Base-by-base conservation (phyloP, 108 stramenopile genomes). In the Fistulifera solaris region DNA sequence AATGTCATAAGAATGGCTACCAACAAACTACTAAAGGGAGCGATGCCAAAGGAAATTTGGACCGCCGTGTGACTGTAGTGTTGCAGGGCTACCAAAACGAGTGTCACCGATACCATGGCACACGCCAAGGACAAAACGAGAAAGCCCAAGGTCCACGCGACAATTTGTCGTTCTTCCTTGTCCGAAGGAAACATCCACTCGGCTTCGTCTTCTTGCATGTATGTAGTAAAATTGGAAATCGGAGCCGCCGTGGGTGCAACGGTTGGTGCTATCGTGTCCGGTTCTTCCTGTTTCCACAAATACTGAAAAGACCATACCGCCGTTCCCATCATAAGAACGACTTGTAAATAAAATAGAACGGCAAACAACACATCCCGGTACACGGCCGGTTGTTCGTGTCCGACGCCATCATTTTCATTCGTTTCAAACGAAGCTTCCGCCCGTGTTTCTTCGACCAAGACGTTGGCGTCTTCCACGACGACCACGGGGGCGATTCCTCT, bases 321-420 rank as follows among this genome's bases (percentile, higher is more conserved):
- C 4, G 62, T 40, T 15, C 50, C 66, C 0, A 23, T 47, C 16
- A 80, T 50, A 1, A 52, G 65, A 16, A 59, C 57, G 12, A 80
- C 49, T 23, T 80, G 78, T 0, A 54, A 68, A 23, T 66, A 71
- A 54, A 80, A 80, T 23, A 80, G 49, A 47, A 71, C 51, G 8
- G 72, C 72, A 27, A 48, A 65, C 13, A 49, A 35, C 13, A 45
- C 55, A 56, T 65, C 63, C 16, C 57, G 40, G 31, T 35, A 65
- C 22, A 41, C 27, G 31, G n/a, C 16, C 28, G 56, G 63, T 51
- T 65, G 63, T 31, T 22, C 52, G 52, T 62, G 51, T 12, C 61
- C 61, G 15, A 54, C 21, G 23, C 23, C 49, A 50, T 35, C 8
- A 8, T 35, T 8, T 35, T 35, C 31, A 35, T 35, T 35, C 6